phyloP scores from a whole-genome alignment of 345 rosid species.

The Salix dunnii region DNA sequence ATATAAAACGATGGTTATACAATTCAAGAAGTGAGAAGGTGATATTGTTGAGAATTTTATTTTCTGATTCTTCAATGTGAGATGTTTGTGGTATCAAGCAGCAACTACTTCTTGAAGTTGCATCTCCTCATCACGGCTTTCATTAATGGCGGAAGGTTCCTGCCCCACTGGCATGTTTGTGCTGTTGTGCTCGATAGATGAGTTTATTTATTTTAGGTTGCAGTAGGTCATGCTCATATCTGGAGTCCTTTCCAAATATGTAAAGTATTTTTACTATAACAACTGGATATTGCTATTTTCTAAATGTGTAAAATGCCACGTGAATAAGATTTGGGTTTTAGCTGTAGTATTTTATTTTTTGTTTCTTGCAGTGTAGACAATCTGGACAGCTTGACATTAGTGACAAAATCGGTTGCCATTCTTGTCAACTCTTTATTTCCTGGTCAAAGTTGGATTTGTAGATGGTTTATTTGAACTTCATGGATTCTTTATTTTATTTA shows the following conservation, averaged over 20 bases:
- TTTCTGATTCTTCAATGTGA: neutral
- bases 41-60: too few species aligned
- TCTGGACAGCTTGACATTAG: neutral
- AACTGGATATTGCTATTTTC: too few species aligned
- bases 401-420: neutral
- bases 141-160: neutral
- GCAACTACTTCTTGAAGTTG: neutral
- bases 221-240: neutral
- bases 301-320: too few species aligned
- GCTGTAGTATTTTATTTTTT: neutral
- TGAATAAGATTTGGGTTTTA: neutral
- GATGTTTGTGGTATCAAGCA: neutral
- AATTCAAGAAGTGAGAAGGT: too few species aligned
- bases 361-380: neutral
- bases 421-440: neutral
- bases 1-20: too few species aligned
- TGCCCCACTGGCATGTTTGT: neutral
- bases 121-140: neutral
- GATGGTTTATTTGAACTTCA: neutral
- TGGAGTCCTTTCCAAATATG: neutral
- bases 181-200: too few species aligned
- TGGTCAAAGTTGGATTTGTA: neutral
- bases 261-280: too few species aligned
- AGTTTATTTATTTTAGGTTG: neutral
- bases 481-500: too few species aligned